Evolutionary conservation across 139 green algal genomes (phyloP).

Genomic region (Chlamydomonas eustigma): DNA sequence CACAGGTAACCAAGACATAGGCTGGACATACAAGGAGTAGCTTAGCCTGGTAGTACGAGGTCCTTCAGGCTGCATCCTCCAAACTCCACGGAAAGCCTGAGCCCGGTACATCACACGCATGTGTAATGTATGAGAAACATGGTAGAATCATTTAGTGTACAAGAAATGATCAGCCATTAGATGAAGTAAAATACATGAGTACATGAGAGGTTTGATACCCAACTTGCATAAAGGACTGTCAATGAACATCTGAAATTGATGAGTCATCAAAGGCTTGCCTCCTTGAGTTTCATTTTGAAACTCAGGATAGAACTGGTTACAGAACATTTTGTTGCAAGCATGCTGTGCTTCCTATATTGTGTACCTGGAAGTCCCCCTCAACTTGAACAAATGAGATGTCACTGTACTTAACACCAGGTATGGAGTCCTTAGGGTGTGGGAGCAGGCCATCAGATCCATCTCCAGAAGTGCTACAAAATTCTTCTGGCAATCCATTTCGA

Average conservation of each 20-base stretch:
- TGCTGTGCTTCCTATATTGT: background rate
- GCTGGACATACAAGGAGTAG: constrained; percentile 71
- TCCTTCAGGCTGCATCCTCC: constrained; percentile 60
- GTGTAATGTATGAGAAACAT: no score
- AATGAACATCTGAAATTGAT: no score
- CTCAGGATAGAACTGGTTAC: no score
- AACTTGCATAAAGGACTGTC: no score
- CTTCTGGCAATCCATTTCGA: constrained; percentile 17
- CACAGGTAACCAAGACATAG: constrained; percentile 71
- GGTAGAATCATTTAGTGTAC: background rate
- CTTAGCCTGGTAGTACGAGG: constrained; percentile 32
- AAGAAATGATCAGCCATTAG: background rate
- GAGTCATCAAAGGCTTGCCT: no score
- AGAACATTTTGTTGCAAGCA: no score
- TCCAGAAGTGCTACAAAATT: background rate
- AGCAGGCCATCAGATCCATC: constrained; percentile 23
- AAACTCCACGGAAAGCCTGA: constrained; percentile 75
- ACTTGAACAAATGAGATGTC: constrained; percentile 75
- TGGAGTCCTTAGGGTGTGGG: background rate
- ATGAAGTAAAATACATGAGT: background rate
- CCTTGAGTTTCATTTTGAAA: no score
- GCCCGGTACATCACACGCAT: no score
- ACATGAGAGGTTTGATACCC: background rate
- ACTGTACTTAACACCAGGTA: background rate
- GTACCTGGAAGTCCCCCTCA: constrained; percentile 79